These are phyloP conservation scores for Citrus cavaleriei DNA, from an alignment of 345 rosid genomes.

Conservation along the genomic window DNA sequence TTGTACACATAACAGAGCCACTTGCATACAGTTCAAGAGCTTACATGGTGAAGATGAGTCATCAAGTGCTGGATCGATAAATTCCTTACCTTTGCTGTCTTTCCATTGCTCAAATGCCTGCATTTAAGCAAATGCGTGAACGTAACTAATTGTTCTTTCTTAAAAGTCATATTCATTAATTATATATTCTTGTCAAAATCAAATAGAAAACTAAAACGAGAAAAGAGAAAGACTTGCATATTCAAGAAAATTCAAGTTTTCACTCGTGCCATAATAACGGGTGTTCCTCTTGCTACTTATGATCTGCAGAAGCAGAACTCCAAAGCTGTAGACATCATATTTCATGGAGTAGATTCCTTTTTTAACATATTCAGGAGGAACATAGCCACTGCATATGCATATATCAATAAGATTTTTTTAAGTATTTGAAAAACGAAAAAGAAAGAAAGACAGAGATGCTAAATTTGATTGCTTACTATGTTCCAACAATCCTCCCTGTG, in stretches of 20 bases:
- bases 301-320: slow-evolving; percentile 7
- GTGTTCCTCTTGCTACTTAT: slow-evolving; percentile 17
- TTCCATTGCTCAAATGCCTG: slow-evolving; percentile 25
- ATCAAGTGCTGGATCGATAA: slow-evolving; percentile 13
- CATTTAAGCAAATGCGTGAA: neutral
- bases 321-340: slow-evolving; percentile 21
- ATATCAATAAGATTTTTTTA: neutral
- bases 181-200: too few species aligned
- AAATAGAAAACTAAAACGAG: neutral
- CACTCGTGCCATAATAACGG: neutral
- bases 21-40: slow-evolving; percentile 7
- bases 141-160: neutral
- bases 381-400: slow-evolving; percentile 3
- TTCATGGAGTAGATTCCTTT: slow-evolving; percentile 17
- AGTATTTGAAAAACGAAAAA: neutral
- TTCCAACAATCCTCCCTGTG: slow-evolving; percentile 37
- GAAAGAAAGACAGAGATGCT: neutral
- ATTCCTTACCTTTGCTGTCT: neutral
- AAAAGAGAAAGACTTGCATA: neutral
- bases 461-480: slow-evolving; percentile 28
- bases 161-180: too few species aligned
- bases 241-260: neutral
- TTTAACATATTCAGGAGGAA: slow-evolving; percentile 13
- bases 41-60: slow-evolving; percentile 13
- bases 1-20: neutral